Evolutionary conservation across 345 rosid genomes (phyloP).

Genomic region (Jatropha curcas): DNA sequence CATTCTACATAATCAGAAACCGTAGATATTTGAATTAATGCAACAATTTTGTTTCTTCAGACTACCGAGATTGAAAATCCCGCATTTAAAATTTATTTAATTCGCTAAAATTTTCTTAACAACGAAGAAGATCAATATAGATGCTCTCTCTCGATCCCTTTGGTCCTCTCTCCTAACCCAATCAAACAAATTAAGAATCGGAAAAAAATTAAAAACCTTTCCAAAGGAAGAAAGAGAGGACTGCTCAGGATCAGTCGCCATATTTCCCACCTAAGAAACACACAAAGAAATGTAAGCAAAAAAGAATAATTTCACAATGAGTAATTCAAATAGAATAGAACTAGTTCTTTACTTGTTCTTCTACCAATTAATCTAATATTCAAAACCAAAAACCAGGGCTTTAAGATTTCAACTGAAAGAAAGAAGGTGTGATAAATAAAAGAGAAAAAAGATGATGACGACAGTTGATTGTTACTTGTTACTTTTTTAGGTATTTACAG

Average conservation of each 20-base stretch:
- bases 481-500: too few relatives aligned
- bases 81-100: not conserved
- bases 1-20: not conserved
- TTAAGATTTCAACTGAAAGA: not conserved
- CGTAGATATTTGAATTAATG: not conserved
- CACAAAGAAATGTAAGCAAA: not conserved
- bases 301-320: not conserved
- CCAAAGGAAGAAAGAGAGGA: slow-evolving; percentile 37
- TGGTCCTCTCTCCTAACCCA: not conserved
- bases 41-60: not conserved
- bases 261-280: slow-evolving; percentile 4
- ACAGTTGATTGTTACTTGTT: too few relatives aligned
- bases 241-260: slow-evolving; percentile 63
- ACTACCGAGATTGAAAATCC: not conserved
- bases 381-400: not conserved
- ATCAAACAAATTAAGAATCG: slow-evolving; percentile 1
- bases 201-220: slow-evolving; percentile 36
- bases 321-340: not conserved
- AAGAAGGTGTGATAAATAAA: too few relatives aligned
- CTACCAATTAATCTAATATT: too few relatives aligned
- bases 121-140: too few relatives aligned
- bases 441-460: too few relatives aligned
- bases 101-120: not conserved
- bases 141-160: not conserved
- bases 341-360: not conserved